Evolutionary conservation across 768 basidiomycete species (phyloP).

Genomic region (Gymnopilus junonius): DNA sequence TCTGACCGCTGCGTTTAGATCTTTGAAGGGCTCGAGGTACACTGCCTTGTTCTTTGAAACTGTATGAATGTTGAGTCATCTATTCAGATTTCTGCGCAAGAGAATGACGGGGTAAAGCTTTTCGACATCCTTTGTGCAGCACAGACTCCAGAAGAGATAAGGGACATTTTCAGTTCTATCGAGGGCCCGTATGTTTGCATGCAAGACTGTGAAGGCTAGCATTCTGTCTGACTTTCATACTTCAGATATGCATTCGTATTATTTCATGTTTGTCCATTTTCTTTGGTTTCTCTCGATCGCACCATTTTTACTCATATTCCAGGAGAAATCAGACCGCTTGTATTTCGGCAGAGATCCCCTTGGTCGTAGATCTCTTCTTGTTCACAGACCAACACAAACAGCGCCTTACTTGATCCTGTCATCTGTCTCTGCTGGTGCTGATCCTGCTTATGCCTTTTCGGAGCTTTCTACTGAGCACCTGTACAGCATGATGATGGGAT

Average conservation of each 20-base stretch:
- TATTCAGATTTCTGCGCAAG: constrained; percentile 53
- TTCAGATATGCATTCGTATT: constrained; percentile 80
- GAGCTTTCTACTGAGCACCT: constrained; percentile 66
- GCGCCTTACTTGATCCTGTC: constrained; percentile 63
- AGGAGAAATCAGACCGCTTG: constrained; percentile 51
- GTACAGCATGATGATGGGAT: constrained; percentile 52
- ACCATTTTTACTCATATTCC: neutral
- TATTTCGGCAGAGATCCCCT: constrained; percentile 85
- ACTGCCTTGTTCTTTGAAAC: constrained; percentile 13
- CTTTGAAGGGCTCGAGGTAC: constrained; percentile 80
- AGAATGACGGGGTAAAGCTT: constrained; percentile 75
- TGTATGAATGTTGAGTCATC: neutral
- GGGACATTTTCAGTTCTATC: constrained; percentile 55
- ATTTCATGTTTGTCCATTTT: constrained; percentile 61
- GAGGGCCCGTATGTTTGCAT: constrained; percentile 78
- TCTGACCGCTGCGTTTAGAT: constrained; percentile 39
- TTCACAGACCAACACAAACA: constrained; percentile 56
- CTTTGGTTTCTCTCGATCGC: no score
- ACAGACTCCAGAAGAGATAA: constrained; percentile 45
- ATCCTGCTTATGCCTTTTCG: constrained; percentile 53
- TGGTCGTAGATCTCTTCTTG: constrained; percentile 82
- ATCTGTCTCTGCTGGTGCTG: constrained; percentile 63
- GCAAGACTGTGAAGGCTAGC: neutral
- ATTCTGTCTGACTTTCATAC: constrained; percentile 9
- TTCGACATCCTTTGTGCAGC: constrained; percentile 38